Percentiles rank a stretch among this genome's conserved stretches.
These are phyloP conservation scores for Agrocybe chaxingu DNA, from an alignment of 768 basidiomycete genomes.

Conservation along the genomic window DNA sequence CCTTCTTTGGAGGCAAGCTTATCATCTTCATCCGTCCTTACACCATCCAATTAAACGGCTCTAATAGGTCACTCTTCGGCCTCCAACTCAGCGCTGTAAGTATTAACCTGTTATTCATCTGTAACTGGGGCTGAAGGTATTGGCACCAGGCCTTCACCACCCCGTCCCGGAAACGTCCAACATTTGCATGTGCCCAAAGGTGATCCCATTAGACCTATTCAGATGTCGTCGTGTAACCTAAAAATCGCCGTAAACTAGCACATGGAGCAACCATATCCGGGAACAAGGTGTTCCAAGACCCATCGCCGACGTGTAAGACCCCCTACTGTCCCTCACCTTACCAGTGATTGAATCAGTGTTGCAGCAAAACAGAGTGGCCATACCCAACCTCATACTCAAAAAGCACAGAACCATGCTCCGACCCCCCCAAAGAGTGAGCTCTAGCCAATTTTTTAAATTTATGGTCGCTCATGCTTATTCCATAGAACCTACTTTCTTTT, in stretches of 20 bases:
- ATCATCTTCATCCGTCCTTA: slow-evolving; percentile 8
- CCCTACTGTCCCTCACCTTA: slow-evolving; percentile 7
- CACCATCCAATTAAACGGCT: slow-evolving; percentile 9
- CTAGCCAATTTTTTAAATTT: slow-evolving; percentile 8
- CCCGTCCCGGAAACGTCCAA: slow-evolving; percentile 11
- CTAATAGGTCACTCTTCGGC: slow-evolving; percentile 12
- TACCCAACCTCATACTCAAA: slow-evolving; percentile 10
- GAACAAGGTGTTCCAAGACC: slow-evolving; percentile 12
- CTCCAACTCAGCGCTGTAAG: slow-evolving; percentile 9
- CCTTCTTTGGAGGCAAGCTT: slow-evolving; percentile 10
- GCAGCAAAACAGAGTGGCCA: slow-evolving; percentile 11
- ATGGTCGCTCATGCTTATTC: slow-evolving; percentile 7
- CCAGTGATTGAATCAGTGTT: slow-evolving; percentile 11
- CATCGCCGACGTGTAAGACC: slow-evolving; percentile 11
- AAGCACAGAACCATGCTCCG: slow-evolving; percentile 10
- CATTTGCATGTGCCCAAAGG: slow-evolving; percentile 4
- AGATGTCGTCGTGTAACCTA: slow-evolving; percentile 8
- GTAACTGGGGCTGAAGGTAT: slow-evolving; percentile 9
- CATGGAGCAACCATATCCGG: slow-evolving; percentile 10
- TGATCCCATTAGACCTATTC: slow-evolving; percentile 8
- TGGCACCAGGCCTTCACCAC: slow-evolving; percentile 9
- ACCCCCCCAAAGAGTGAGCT: slow-evolving; percentile 11
- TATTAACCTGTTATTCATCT: slow-evolving; percentile 8
- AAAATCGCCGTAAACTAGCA: slow-evolving; percentile 11
- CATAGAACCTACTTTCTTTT: slow-evolving; percentile 3